Evolutionary conservation across 768 basidiomycete species (phyloP), one percentile per base, ranked within the genome.

Genomic region (Amanita inopinata): DNA sequence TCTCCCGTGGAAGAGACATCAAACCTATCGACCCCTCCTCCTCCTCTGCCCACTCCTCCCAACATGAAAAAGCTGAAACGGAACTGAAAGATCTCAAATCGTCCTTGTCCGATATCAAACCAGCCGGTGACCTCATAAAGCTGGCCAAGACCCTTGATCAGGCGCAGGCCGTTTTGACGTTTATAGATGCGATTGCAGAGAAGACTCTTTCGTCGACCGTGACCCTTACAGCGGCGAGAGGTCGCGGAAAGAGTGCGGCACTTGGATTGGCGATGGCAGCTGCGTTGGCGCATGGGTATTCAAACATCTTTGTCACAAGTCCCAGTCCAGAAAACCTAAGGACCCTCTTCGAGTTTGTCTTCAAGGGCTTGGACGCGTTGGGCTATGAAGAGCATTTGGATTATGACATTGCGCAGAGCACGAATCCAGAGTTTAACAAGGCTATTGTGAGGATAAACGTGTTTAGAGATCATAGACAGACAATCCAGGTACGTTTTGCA

Each of bases 381-480:
- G 92, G 91, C 1, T 99, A 93, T 56, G 92, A 98, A 61, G 96
- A 98, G 58, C 94, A 97, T 63, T 70, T 96, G 38, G 94, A 98
- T 54, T 99, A 98, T 51, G 96, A 98, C 54, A 90, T 98, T 47
- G 78, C 84, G 25, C 90, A 94, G 60, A 91, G 87, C 48, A 90
- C 86, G n/a, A 89, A 89, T 57, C 82, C 90, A 0, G 93, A 96
- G 42, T 88, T 91, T 54, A 87, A 86, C 56, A 92, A 91, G 54
- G 91, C 92, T 1, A 90, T 98, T 52, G 94, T 99, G 0, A 70
- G 94, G 33, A 92, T 98, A 22, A 94, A 98, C 57, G 68, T 98
- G 28, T 97, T 93, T 69, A 77, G 83, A 48, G 78, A 83, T 33
- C 93, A 96, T 62, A 73, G 94, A 37, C 94, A 99, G 64, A 98